phyloP scores from a whole-genome alignment of 1,284 basidiomycete genomes.

The Ustilago bromivora region DNA sequence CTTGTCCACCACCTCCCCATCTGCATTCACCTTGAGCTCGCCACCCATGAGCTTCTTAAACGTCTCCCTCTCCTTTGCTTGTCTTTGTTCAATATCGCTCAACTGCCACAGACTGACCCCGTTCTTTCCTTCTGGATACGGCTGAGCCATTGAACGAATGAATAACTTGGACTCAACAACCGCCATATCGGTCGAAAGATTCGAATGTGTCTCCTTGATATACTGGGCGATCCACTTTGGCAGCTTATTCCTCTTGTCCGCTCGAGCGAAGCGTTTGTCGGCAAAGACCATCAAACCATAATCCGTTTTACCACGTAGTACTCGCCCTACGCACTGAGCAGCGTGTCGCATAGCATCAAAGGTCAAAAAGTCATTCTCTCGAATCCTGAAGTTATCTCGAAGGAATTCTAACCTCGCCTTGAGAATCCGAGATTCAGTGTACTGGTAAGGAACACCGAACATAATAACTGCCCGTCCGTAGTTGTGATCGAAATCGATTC shows the following conservation, averaged over 20 bases:
- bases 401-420: conserved; percentile 97
- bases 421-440: conserved; percentile 96
- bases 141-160: conserved; percentile 97
- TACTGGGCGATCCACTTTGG: conserved; percentile 99
- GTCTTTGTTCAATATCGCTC: conserved; percentile 83
- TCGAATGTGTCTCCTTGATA: conserved; percentile 91
- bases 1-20: conserved; percentile 49
- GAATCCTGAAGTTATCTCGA: conserved; percentile 96
- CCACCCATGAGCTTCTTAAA: conserved; percentile 61
- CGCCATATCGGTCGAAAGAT: conserved; percentile 98
- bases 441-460: conserved; percentile 99
- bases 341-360: conserved; percentile 99
- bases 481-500: conserved; percentile 97
- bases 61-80: conserved; percentile 78
- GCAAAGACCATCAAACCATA: conserved; percentile 99
- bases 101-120: conserved; percentile 94
- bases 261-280: conserved; percentile 95
- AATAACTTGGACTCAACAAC: conserved; percentile 94
- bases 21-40: conserved; percentile 45
- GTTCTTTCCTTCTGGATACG: conserved; percentile 88
- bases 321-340: conserved; percentile 98
- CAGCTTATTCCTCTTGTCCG: conserved; percentile 95
- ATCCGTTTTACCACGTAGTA: conserved; percentile 96
- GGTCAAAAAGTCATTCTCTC: conserved; percentile 97
- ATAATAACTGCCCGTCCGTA: conserved; percentile 99